Conservation (phyloP, 2,329 filamentous ascomycete species). For the Salinomyces thailandicus region DNA sequence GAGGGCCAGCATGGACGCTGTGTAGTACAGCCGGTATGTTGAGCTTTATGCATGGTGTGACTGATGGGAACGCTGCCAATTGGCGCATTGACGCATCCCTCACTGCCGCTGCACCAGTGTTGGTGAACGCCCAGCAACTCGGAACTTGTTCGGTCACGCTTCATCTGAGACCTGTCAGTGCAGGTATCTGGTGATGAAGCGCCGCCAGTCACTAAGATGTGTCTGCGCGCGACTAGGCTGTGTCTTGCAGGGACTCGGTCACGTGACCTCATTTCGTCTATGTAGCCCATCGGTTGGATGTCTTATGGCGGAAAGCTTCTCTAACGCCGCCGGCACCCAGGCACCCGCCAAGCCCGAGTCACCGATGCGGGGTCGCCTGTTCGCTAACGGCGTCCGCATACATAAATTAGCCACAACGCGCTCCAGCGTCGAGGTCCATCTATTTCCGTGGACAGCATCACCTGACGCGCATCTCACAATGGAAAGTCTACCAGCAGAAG, state of each 20-base stretch:
- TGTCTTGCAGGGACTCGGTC: too few relatives aligned
- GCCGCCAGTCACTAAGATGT: too few relatives aligned
- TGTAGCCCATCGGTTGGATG: too few relatives aligned
- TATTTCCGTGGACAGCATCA: neutral
- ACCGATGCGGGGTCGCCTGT: neutral
- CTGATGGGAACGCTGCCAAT: too few relatives aligned
- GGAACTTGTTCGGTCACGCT: neutral
- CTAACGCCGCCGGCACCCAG: neutral
- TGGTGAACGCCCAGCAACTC: neutral
- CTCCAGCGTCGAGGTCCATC: neutral
- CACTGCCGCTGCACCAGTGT: too few relatives aligned
- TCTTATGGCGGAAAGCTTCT: too few relatives aligned
- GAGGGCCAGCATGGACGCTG: slow-evolving; percentile 42
- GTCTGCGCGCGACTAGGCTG: too few relatives aligned
- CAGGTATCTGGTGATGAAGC: neutral
- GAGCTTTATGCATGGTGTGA: too few relatives aligned
- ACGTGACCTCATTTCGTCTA: too few relatives aligned
- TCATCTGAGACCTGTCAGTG: neutral
- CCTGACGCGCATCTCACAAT: neutral
- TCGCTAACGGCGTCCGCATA: neutral
- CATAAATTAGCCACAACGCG: neutral
- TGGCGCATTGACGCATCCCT: neutral
- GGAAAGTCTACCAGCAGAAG: neutral
- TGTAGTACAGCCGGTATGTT: slow-evolving; percentile 20
- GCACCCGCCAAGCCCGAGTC: neutral